phyloP scores from a whole-genome alignment of 331 rosid genomes.

The Pyrus hybrid region DNA sequence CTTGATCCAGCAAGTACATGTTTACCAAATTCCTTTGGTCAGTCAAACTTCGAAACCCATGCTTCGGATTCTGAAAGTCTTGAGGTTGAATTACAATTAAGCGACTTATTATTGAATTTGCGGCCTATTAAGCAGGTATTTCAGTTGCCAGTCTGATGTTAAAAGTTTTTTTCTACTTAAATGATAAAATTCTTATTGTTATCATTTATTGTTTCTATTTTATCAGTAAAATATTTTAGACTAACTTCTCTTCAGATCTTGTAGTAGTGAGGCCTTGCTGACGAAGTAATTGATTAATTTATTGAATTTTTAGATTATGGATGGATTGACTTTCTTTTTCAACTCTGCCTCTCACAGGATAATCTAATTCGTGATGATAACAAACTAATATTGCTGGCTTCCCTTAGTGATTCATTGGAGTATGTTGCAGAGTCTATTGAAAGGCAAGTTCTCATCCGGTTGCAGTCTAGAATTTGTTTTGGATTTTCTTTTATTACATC shows the following conservation, averaged over 20 bases:
- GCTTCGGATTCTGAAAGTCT: conserved; percentile 62
- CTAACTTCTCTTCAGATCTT: background rate
- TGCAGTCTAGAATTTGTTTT: background rate
- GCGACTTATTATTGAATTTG: conserved; percentile 64
- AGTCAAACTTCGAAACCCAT: conserved; percentile 36
- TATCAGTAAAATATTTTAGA: background rate
- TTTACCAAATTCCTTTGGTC: conserved; percentile 56
- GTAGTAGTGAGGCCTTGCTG: conserved; percentile 6
- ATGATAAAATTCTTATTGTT: background rate
- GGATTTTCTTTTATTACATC: background rate
- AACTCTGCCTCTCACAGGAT: conserved; percentile 47
- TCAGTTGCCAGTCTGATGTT: conserved; percentile 3
- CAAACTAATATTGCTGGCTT: conserved; percentile 90
- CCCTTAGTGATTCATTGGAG: conserved; percentile 98
- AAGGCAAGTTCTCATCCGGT: conserved; percentile 50
- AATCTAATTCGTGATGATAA: conserved; percentile 91
- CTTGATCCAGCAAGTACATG: conserved; percentile 72
- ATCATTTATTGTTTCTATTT: background rate
- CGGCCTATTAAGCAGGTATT: conserved; percentile 92
- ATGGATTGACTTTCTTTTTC: conserved; percentile 3
- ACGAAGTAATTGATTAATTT: background rate
- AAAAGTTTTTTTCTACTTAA: background rate
- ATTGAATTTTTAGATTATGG: background rate
- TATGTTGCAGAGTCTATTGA: conserved; percentile 92
- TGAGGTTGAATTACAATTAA: conserved; percentile 73